These are phyloP conservation scores for Dioscorea dumetorum DNA, from an alignment of 106 monocot genomes.

Conservation along the genomic window DNA sequence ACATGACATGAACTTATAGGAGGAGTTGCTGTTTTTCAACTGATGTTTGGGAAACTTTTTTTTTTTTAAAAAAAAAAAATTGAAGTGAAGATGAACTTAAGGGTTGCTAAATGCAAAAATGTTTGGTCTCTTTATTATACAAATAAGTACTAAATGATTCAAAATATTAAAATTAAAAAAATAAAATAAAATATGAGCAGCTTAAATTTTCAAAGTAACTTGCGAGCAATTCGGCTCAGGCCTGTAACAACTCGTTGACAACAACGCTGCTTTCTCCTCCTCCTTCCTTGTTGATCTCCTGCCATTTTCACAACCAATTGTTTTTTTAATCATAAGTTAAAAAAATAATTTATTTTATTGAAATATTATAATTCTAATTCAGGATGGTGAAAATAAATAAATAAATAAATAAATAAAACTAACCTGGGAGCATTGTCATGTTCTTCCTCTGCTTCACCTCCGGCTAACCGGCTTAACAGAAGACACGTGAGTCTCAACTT, in stretches of 20 bases:
- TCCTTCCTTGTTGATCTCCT: background rate
- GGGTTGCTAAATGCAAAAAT: too few relatives aligned
- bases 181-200: too few relatives aligned
- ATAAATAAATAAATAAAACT: background rate
- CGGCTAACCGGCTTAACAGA: too few relatives aligned
- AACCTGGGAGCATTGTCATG: background rate
- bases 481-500: too few relatives aligned
- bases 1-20: too few relatives aligned
- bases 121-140: background rate
- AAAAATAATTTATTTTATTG: background rate
- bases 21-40: too few relatives aligned
- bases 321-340: background rate
- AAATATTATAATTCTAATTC: background rate
- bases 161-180: background rate
- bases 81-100: too few relatives aligned
- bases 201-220: conserved; percentile 3
- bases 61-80: too few relatives aligned
- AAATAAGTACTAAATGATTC: background rate
- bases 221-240: conserved; percentile 37
- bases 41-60: too few relatives aligned
- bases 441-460: too few relatives aligned
- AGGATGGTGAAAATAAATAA: background rate
- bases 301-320: background rate
- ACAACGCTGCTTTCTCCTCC: background rate
- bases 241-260: background rate